Conservation (phyloP, 139 green algal genomes). For the Edaphochlamys debaryana region DNA sequence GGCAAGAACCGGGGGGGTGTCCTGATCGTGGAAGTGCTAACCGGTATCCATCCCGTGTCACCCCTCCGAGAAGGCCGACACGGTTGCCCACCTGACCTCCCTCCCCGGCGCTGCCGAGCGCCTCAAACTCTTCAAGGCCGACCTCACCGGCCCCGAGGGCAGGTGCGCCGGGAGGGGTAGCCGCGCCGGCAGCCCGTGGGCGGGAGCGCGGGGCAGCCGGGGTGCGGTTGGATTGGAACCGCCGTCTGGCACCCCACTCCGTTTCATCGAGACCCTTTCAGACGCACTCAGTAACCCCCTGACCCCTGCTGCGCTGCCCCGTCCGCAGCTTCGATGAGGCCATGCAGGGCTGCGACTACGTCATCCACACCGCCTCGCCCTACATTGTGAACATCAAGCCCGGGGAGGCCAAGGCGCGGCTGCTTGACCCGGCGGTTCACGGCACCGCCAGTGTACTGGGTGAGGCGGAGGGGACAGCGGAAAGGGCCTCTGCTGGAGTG, state of each 20-base stretch:
- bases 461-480: neutral
- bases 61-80: slow-evolving; percentile 15
- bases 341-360: slow-evolving; percentile 49
- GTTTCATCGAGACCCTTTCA: no score
- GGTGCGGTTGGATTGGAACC: no score
- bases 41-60: no score
- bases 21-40: no score
- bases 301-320: no score
- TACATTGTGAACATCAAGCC: slow-evolving; percentile 36
- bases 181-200: no score
- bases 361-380: slow-evolving; percentile 68
- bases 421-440: slow-evolving; percentile 59
- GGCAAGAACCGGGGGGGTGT: no score
- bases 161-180: no score
- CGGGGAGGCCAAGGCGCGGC: slow-evolving; percentile 27
- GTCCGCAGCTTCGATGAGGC: slow-evolving; percentile 51
- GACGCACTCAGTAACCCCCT: no score
- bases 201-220: neutral
- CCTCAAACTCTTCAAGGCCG: slow-evolving; percentile 57
- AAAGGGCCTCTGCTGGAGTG: no score
- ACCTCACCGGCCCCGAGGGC: no score
- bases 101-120: slow-evolving; percentile 40
- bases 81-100: neutral
- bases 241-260: no score
- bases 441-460: slow-evolving; percentile 64